Evolutionary conservation across 2,329 filamentous ascomycete genomes (phyloP).

Genomic region (Colletotrichum cereale): DNA sequence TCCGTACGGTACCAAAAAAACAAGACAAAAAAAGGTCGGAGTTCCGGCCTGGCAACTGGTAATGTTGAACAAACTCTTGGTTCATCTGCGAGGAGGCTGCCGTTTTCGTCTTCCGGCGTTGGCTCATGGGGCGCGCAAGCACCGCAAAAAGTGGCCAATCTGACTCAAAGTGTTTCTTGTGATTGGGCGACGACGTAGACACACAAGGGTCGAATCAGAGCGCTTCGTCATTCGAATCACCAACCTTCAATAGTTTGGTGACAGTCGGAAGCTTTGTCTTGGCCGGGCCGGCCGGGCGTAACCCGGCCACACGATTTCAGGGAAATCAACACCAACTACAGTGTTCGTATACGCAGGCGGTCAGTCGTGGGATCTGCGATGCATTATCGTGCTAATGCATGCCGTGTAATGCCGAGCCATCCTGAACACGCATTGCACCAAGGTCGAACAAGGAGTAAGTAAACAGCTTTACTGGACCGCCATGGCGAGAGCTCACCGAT

Average conservation of each 20-base stretch:
- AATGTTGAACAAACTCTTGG: neutral
- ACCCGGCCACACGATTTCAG: slow-evolving; percentile 20
- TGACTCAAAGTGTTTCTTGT: neutral
- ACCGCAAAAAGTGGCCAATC: neutral
- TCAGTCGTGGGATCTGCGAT: slow-evolving; percentile 14
- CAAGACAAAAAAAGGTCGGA: neutral
- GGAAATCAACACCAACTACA: slow-evolving; percentile 1
- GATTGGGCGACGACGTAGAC: neutral
- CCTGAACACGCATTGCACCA: slow-evolving; percentile 15
- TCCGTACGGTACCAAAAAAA: neutral
- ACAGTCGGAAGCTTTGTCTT: slow-evolving; percentile 5
- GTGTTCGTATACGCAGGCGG: neutral
- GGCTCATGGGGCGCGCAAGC: neutral
- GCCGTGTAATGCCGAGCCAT: slow-evolving; percentile 23
- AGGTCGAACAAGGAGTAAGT: slow-evolving; percentile 15
- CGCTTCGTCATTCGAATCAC: slow-evolving; percentile 16
- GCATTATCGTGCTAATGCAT: slow-evolving; percentile 19
- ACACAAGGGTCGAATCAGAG: neutral
- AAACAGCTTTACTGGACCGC: neutral
- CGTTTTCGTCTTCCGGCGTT: neutral
- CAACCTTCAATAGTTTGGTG: neutral
- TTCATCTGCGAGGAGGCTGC: too few species aligned
- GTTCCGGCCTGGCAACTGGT: neutral
- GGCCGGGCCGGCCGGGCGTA: slow-evolving; percentile 21
- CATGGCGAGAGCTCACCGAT: slow-evolving; percentile 12